Conservation (phyloP, 1,139 yeast genomes). For the Zygoascus meyerae region DNA sequence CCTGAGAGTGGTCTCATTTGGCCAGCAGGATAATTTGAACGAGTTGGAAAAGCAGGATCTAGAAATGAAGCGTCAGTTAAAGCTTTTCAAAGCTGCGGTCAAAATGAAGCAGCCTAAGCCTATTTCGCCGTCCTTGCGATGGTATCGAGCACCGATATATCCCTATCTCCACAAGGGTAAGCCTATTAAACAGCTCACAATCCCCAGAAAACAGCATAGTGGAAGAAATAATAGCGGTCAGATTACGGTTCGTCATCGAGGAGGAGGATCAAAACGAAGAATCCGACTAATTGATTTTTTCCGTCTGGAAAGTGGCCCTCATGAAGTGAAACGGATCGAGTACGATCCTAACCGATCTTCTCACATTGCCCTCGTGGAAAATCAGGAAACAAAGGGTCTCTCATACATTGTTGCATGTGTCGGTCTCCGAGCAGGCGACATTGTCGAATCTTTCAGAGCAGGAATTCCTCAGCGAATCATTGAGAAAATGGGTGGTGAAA, state of each 20-base stretch:
- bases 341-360: conserved; percentile 95
- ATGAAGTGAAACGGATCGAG: conserved; percentile 80
- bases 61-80: conserved; percentile 64
- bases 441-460: conserved; percentile 77
- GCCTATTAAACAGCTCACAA: conserved; percentile 72
- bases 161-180: conserved; percentile 81
- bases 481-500: conserved; percentile 72
- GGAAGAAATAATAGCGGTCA: conserved; percentile 90
- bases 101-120: conserved; percentile 73
- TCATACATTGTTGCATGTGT: conserved; percentile 87
- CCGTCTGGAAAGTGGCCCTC: conserved; percentile 63
- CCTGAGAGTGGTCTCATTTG: conserved; percentile 24
- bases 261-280: conserved; percentile 94
- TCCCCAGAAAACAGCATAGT: conserved; percentile 63
- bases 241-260: conserved; percentile 89
- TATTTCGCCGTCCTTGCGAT: conserved; percentile 80
- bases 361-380: conserved; percentile 81
- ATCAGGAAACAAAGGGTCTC: conserved; percentile 53
- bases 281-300: conserved; percentile 74
- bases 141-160: conserved; percentile 84
- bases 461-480: conserved; percentile 81
- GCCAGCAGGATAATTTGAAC: conserved; percentile 38
- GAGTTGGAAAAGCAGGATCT: conserved; percentile 77
- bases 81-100: conserved; percentile 63
- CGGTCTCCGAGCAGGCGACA: conserved; percentile 89